Evolutionary conservation across 768 basidiomycete genomes (phyloP), one percentile per base, ranked within the genome.

Genomic region (Leccinum fibrillosum): DNA sequence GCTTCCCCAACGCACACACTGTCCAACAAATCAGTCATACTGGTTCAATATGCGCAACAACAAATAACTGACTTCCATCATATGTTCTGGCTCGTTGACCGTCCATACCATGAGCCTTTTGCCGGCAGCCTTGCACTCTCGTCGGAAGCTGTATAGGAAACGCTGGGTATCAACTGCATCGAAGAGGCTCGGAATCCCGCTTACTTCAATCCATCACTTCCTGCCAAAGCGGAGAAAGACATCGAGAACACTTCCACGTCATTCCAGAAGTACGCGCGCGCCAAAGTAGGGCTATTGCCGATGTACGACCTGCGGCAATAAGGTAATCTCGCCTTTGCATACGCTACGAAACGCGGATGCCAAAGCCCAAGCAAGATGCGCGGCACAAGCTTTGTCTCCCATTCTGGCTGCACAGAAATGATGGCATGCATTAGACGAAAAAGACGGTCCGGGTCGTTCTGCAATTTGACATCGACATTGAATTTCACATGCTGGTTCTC

Each of bases 71-170:
- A 86, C 90, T 84, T 94, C 91, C 82, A 92, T 89, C 92, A 94
- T 93, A 67, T 93, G 86, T 54, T 84, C 85, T 10, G 86, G 86
- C 49, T 87, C 81, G 68, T 99, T 99, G 26, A 98, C 96, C 0
- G 97, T 99, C 97, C 95, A 98, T 3, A 94, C 92, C 83, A 95
- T 88, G 56, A 98, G 64, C 63, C 81, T 80, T 81, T 97, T 97
- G 19, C 89, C 89, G 1, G 85, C 85, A 15, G 69, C 77, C 69
- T 86, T 86, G 76, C 92, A 94, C 63, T 94, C 89, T 49, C 78
- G 74, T 55, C 87, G 77, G 78, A 99, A 98, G 77, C 95, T 83
- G 64, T 37, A 60, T 32, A 55, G 50, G 30, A 54, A 23, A 51
- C 55, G 49, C 57, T 52, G 37, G 50, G 35, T 37, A 62, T 50